Percentiles rank a stretch among this genome's conserved stretches.
phyloP scores from a whole-genome alignment of 2,329 filamentous ascomycete species.

The Fonsecaea pedrosoi region DNA sequence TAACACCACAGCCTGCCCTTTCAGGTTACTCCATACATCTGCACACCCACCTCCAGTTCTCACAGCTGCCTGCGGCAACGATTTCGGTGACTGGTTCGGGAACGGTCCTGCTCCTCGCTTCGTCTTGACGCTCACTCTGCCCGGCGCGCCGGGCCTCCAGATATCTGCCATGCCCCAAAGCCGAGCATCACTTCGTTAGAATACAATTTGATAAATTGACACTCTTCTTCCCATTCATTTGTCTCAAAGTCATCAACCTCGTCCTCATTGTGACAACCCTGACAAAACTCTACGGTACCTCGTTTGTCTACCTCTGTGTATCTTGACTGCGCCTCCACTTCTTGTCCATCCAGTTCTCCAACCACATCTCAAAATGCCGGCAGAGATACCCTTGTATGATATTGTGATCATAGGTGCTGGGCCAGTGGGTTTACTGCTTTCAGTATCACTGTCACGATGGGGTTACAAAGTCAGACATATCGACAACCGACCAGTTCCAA shows the following conservation, averaged over 20 bases:
- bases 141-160: constrained; percentile 4
- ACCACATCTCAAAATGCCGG: constrained; percentile 27
- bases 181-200: constrained; percentile 14
- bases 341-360: neutral
- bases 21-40: neutral
- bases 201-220: constrained; percentile 7
- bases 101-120: constrained; percentile 13
- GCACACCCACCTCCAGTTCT: neutral
- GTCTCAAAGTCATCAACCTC: constrained; percentile 5
- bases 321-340: neutral
- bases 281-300: neutral
- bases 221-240: constrained; percentile 2
- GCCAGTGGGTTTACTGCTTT: constrained; percentile 85
- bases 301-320: neutral
- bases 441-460: constrained; percentile 87
- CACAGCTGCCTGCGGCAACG: constrained; percentile 12
- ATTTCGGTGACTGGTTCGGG: constrained; percentile 23
- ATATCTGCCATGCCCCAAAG: constrained; percentile 28
- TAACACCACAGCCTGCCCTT: neutral
- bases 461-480: constrained; percentile 96
- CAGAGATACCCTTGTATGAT: constrained; percentile 49
- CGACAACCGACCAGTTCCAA: constrained; percentile 86
- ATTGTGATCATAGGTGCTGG: constrained; percentile 87
- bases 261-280: neutral
- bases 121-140: neutral